Percentiles rank a stretch among this genome's conserved stretches.
phyloP scores from a whole-genome alignment of 1,139 yeast genomes.

The Pichia terricola region DNA sequence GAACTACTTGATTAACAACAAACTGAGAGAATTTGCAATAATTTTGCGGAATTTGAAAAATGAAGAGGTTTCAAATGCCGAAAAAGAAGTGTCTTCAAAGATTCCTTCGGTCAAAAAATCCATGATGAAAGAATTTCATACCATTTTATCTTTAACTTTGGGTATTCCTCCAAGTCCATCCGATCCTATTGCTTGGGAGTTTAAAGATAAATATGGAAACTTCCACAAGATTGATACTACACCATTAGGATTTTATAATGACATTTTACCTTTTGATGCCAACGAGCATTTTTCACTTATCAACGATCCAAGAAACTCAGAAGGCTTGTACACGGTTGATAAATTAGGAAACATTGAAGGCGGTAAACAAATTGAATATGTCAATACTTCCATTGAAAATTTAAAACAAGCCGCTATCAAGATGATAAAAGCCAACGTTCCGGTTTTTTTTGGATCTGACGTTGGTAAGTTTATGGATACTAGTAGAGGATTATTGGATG shows the following conservation, averaged over 20 bases:
- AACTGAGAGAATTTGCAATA: conserved; percentile 52
- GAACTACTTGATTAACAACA: conserved; percentile 45
- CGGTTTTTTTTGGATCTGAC: conserved; percentile 64
- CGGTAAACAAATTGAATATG: conserved; percentile 58
- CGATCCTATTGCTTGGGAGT: conserved; percentile 52
- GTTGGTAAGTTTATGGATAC: conserved; percentile 49
- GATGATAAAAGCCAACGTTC: conserved; percentile 51
- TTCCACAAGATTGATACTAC: conserved; percentile 37
- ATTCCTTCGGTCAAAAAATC: conserved; percentile 32
- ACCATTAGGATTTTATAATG: conserved; percentile 44
- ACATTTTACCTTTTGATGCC: conserved; percentile 38
- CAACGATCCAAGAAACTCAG: conserved; percentile 53
- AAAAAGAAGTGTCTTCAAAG: conserved; percentile 8
- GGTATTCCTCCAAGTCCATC: conserved; percentile 57
- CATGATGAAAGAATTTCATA: conserved; percentile 44
- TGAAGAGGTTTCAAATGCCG: conserved; percentile 20
- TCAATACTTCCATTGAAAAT: conserved; percentile 40
- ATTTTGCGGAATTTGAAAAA: conserved; percentile 38
- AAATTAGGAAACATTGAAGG: conserved; percentile 47
- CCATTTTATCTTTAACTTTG: conserved; percentile 43
- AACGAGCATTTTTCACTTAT: conserved; percentile 45
- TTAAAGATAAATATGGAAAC: conserved; percentile 45
- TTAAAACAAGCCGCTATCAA: conserved; percentile 48
- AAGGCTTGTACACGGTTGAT: conserved; percentile 53
- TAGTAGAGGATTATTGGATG: conserved; percentile 44